Conservation (phyloP, 805 yeast species). For the Teunomyces funiuensis region DNA sequence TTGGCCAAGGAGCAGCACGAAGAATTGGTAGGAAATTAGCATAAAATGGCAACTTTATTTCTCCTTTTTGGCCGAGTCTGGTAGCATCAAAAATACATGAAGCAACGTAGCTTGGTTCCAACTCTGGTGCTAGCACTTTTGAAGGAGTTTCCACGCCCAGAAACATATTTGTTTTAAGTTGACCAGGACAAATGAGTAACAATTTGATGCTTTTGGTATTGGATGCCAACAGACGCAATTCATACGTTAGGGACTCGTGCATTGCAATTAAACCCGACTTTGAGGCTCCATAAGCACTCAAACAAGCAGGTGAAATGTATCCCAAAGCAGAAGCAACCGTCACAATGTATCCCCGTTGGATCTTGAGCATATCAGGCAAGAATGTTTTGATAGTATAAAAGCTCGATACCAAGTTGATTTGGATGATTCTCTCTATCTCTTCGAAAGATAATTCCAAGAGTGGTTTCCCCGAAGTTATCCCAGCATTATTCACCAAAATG, state of each 20-base stretch:
- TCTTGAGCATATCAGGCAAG: conserved; percentile 66
- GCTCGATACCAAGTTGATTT: conserved; percentile 68
- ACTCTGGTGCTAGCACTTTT: conserved; percentile 73
- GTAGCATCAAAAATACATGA: conserved; percentile 53
- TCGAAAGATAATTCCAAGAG: conserved; percentile 52
- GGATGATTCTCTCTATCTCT: conserved; percentile 62
- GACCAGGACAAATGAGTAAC: conserved; percentile 84
- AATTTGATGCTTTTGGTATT: conserved; percentile 60
- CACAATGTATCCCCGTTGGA: conserved; percentile 70
- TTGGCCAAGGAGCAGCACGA: conserved; percentile 70
- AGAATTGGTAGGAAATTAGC: conserved; percentile 72
- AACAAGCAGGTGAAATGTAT: conserved; percentile 76
- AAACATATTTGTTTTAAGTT: conserved; percentile 75
- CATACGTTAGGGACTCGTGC: conserved; percentile 78
- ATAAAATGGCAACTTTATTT: conserved; percentile 72
- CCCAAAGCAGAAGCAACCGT: conserved; percentile 86
- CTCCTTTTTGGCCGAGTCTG: conserved; percentile 62
- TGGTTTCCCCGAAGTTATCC: conserved; percentile 59
- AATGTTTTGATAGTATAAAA: conserved; percentile 69
- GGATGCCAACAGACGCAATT: conserved; percentile 54
- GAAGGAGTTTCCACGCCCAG: conserved; percentile 73
- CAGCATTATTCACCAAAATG: conserved; percentile 84
- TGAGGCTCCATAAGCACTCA: conserved; percentile 85
- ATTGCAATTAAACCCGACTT: conserved; percentile 83
- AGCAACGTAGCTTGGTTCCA: conserved; percentile 71